phyloP scores from a whole-genome alignment of 1,139 yeast species.

The Pneumocystis sp. region DNA sequence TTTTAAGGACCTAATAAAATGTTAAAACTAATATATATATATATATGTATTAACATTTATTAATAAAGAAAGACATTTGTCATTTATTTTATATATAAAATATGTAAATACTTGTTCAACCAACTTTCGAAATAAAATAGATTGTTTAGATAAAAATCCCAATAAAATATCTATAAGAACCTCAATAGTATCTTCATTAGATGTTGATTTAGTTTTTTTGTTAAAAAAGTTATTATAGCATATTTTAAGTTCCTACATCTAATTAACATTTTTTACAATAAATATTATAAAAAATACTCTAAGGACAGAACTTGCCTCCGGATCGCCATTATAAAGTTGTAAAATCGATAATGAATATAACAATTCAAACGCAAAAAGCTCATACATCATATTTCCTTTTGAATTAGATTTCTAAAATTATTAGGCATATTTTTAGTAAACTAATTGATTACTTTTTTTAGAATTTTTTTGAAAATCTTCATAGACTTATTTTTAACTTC shows the following conservation, averaged over 20 bases:
- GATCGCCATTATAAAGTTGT: slow-evolving; percentile 60
- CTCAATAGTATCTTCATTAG: slow-evolving; percentile 21
- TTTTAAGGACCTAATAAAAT: slow-evolving; percentile 49
- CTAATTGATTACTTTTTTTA: slow-evolving; percentile 27
- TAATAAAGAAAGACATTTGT: slow-evolving; percentile 37
- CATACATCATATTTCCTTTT: slow-evolving; percentile 19
- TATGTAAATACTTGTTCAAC: slow-evolving; percentile 41
- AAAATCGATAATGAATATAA: slow-evolving; percentile 63
- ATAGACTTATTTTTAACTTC: slow-evolving; percentile 39
- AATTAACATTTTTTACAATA: not conserved
- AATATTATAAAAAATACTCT: slow-evolving; percentile 28
- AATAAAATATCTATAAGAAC: slow-evolving; percentile 61
- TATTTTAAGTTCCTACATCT: slow-evolving; percentile 12
- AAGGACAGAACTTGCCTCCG: slow-evolving; percentile 60
- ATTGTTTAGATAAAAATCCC: slow-evolving; percentile 59
- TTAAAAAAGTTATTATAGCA: slow-evolving; percentile 24
- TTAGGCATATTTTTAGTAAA: slow-evolving; percentile 23
- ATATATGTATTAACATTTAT: slow-evolving; percentile 30
- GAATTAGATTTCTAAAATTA: not conserved
- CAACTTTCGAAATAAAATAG: slow-evolving; percentile 54
- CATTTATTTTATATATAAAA: slow-evolving; percentile 55
- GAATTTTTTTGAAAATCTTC: slow-evolving; percentile 35
- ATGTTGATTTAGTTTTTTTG: slow-evolving; percentile 17
- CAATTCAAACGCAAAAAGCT: slow-evolving; percentile 47
- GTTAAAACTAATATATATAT: slow-evolving; percentile 36